These are phyloP conservation scores for Ustilago lituana DNA, from an alignment of 1,284 basidiomycete species.

Conservation along the genomic window DNA sequence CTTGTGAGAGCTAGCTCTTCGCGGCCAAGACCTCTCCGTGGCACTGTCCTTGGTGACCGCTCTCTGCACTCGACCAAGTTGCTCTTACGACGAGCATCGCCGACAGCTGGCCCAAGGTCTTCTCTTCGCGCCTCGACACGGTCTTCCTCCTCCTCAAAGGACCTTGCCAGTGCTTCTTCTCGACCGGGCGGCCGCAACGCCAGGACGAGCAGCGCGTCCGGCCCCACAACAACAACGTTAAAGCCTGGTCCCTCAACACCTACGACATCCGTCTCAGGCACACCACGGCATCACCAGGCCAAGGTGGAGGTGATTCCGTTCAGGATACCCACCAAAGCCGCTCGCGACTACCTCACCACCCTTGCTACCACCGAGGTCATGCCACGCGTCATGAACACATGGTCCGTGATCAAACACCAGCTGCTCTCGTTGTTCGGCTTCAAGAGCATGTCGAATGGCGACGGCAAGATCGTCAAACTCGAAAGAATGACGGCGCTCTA, in stretches of 20 bases:
- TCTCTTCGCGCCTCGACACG: constrained; percentile 4
- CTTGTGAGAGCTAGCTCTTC: constrained; percentile 6
- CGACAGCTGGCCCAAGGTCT: not conserved
- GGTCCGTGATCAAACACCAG: constrained; percentile 25
- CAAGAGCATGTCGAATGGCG: constrained; percentile 6
- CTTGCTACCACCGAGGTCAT: constrained; percentile 25
- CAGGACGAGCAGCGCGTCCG: constrained; percentile 6
- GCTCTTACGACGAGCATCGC: constrained; percentile 6
- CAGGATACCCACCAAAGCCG: constrained; percentile 24
- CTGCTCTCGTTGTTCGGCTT: constrained; percentile 18
- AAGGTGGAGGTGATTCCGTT: constrained; percentile 47
- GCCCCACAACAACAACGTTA: constrained; percentile 1
- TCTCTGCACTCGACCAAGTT: constrained; percentile 7
- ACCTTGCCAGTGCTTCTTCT: not conserved
- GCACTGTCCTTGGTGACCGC: not conserved
- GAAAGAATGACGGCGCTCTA: constrained; percentile 36
- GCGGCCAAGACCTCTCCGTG: not conserved
- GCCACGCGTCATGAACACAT: constrained; percentile 23
- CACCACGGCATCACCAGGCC: constrained; percentile 27
- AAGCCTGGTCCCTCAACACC: not conserved
- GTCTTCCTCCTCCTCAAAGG: not conserved
- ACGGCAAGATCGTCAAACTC: constrained; percentile 30
- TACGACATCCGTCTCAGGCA: not conserved
- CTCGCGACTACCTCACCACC: constrained; percentile 21
- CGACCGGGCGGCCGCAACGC: too few relatives aligned